Conservation (phyloP, 108 stramenopile genomes). For the Nannochloropsis oceanica region DNA sequence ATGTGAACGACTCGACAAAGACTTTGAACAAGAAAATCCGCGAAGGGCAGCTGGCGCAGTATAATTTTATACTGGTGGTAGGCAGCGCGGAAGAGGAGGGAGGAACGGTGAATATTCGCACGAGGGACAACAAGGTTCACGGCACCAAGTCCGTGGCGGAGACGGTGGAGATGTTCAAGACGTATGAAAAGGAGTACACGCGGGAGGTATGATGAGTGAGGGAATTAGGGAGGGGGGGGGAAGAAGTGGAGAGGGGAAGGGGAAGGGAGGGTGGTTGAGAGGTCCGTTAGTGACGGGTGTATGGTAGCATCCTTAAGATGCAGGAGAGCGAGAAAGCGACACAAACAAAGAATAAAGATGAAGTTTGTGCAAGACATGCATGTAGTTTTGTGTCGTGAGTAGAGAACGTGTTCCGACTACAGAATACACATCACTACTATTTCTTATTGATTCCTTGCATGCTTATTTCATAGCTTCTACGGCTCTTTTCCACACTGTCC, state of each 20-base stretch:
- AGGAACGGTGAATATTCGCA: slow-evolving; percentile 75
- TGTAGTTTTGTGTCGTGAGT: no score
- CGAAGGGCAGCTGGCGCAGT: slow-evolving; percentile 84
- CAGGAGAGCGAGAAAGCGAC: no score
- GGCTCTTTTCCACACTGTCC: no score
- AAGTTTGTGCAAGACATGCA: no score
- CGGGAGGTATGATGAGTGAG: background rate
- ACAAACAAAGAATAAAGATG: no score
- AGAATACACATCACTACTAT: no score
- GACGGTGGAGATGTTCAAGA: background rate
- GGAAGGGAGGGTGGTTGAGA: no score
- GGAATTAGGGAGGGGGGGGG: background rate
- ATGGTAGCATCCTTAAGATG: no score
- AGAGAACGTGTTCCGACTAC: no score
- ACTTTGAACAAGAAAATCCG: slow-evolving; percentile 98
- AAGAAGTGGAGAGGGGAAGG: background rate
- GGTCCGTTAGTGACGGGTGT: no score
- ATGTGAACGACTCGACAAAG: slow-evolving; percentile 73
- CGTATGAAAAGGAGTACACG: background rate
- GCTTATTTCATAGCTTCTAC: no score
- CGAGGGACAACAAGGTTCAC: slow-evolving; percentile 59
- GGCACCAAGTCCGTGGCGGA: background rate
- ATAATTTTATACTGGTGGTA: slow-evolving; percentile 96
- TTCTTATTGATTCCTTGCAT: no score
- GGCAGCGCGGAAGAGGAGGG: slow-evolving; percentile 73